A percentile compares a stretch with the other conserved stretches of the same genome.
Evolutionary conservation across 192 early-diverging fungal species (phyloP).

Genomic region (Mortierella antarctica): DNA sequence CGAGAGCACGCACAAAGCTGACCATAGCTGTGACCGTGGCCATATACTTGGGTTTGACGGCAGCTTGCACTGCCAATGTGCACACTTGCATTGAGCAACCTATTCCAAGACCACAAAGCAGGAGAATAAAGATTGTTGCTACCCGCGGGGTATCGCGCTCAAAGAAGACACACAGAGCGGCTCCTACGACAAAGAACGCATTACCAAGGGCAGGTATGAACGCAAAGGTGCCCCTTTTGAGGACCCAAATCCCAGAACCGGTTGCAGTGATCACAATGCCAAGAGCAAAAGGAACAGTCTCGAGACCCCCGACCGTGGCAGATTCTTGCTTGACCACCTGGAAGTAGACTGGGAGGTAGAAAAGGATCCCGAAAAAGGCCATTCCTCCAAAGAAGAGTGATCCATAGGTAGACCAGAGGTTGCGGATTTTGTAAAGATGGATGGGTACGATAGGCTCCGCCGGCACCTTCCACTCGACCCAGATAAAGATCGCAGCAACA

Average conservation of each 20-base stretch:
- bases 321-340: constrained; percentile 63
- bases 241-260: constrained; percentile 66
- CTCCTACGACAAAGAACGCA: constrained; percentile 66
- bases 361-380: constrained; percentile 62
- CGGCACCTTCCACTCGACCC: constrained; percentile 72
- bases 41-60: constrained; percentile 67
- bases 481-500: constrained; percentile 52
- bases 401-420: constrained; percentile 45
- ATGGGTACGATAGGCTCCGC: constrained; percentile 78
- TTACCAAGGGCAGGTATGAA: constrained; percentile 73
- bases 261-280: constrained; percentile 70
- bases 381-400: constrained; percentile 54
- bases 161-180: constrained; percentile 69
- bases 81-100: constrained; percentile 76
- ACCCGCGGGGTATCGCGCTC: constrained; percentile 54
- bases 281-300: constrained; percentile 78
- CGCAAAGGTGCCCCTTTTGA: constrained; percentile 63
- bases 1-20: constrained; percentile 65
- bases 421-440: constrained; percentile 67
- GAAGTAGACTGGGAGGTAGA: constrained; percentile 79
- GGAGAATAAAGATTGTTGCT: constrained; percentile 67
- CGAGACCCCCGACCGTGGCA: constrained; percentile 77
- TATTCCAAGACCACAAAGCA: constrained; percentile 78
- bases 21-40: constrained; percentile 72
- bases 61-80: constrained; percentile 72